These are phyloP conservation scores for Globisporangium mamillatum DNA, from an alignment of 352 stramenopile genomes.

Conservation along the genomic window DNA sequence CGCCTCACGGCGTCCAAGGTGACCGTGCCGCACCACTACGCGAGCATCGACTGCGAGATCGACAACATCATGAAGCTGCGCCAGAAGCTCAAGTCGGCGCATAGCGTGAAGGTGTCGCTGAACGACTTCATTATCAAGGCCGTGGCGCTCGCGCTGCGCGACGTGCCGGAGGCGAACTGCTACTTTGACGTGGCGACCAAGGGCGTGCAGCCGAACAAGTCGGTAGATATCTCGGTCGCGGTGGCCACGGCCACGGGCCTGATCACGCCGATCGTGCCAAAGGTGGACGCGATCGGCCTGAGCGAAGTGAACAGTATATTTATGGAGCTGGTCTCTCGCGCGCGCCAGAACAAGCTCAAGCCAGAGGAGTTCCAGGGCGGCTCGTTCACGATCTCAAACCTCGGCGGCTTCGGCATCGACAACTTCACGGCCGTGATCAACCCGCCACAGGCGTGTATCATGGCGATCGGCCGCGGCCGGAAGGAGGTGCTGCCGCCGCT, in stretches of 20 bases:
- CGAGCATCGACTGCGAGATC: conserved; percentile 95
- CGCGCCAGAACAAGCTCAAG: conserved; percentile 95
- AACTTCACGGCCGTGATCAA: conserved; percentile 99
- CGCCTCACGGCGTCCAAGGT: conserved; percentile 96
- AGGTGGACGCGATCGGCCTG: conserved; percentile 93
- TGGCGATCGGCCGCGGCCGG: conserved; percentile 95
- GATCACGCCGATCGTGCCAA: conserved; percentile 98
- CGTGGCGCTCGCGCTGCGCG: conserved; percentile 93
- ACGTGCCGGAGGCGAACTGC: conserved; percentile 94
- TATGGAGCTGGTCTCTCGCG: conserved; percentile 95
- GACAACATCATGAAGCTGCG: conserved; percentile 89
- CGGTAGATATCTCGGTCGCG: conserved; percentile 97
- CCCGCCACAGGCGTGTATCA: conserved; percentile 97
- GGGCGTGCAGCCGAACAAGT: conserved; percentile 79
- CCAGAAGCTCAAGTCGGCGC: conserved; percentile 90
- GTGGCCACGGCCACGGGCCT: conserved; percentile 97
- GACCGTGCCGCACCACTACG: conserved; percentile 96
- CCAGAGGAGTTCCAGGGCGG: conserved; percentile 99
- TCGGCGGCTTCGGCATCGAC: conserved; percentile 98
- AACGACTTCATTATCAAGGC: conserved; percentile 99
- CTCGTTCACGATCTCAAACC: conserved; percentile 99
- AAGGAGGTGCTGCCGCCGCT: conserved; percentile 79
- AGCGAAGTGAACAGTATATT: conserved; percentile 94
- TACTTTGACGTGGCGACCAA: conserved; percentile 64
- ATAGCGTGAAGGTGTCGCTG: conserved; percentile 96